phyloP scores from a whole-genome alignment of 2,329 filamentous ascomycete species.

The Fusarium robinianum region DNA sequence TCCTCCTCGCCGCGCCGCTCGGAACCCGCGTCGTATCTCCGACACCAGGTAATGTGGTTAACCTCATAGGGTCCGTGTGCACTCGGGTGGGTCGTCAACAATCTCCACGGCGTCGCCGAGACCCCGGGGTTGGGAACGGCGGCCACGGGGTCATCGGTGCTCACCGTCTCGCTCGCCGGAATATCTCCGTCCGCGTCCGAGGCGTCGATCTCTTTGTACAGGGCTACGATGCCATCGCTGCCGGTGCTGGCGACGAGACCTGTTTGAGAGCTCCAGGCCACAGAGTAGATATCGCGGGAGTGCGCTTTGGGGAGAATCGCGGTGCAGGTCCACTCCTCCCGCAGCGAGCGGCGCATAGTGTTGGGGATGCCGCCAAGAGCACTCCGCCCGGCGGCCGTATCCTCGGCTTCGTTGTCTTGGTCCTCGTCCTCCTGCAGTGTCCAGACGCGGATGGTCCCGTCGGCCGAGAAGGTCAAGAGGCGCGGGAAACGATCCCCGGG shows the following conservation, averaged over 20 bases:
- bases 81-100: constrained; percentile 69
- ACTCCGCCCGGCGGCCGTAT: constrained; percentile 44
- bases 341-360: constrained; percentile 77
- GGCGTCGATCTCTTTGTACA: constrained; percentile 69
- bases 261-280: constrained; percentile 77
- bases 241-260: constrained; percentile 86
- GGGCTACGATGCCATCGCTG: constrained; percentile 78
- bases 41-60: constrained; percentile 90
- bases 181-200: constrained; percentile 8
- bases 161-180: constrained; percentile 32
- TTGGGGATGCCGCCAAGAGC: constrained; percentile 74
- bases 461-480: constrained; percentile 83
- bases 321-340: constrained; percentile 85
- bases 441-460: constrained; percentile 81
- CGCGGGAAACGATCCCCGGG: constrained; percentile 57
- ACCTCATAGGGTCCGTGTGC: constrained; percentile 93
- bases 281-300: constrained; percentile 80
- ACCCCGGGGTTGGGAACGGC: too few relatives aligned
- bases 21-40: constrained; percentile 68
- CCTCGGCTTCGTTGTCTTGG: constrained; percentile 36
- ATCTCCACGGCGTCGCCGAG: constrained; percentile 62
- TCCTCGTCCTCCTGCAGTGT: constrained; percentile 60
- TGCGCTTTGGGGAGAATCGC: constrained; percentile 75
- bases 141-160: constrained; percentile 13
- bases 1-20: constrained; percentile 68